Percentiles rank a stretch among this genome's conserved stretches.
Evolutionary conservation across 257 asterid genomes (phyloP).

Genomic region (Henckelia pumila): DNA sequence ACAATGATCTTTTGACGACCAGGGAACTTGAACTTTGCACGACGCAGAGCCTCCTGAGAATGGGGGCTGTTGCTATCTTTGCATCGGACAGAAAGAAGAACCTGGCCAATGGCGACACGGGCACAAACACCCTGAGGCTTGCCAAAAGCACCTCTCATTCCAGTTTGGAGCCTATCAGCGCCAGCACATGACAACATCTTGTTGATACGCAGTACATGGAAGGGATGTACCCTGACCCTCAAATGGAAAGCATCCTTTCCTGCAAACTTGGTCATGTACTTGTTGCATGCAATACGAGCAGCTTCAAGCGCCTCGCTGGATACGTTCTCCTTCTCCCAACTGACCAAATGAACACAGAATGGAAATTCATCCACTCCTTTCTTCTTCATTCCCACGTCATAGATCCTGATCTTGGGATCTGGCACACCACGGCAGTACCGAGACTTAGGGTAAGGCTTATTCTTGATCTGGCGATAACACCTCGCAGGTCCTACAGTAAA

Average conservation of each 20-base stretch:
- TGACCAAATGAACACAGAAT: neutral
- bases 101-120: conserved; percentile 1
- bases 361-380: neutral
- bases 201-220: neutral
- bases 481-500: neutral
- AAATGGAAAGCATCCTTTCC: neutral
- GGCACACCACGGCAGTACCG: neutral
- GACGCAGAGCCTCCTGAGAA: neutral
- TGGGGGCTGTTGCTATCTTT: neutral
- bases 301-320: neutral
- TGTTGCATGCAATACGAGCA: neutral
- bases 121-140: neutral
- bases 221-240: neutral
- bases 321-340: neutral
- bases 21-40: neutral
- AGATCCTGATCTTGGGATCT: neutral
- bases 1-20: neutral
- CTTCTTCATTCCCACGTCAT: neutral
- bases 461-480: neutral
- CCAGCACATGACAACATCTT: neutral
- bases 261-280: neutral
- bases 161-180: neutral
- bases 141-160: neutral
- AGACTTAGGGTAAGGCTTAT: neutral
- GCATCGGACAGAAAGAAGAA: neutral